Base-by-base conservation (phyloP, 2,329 filamentous ascomycete genomes). In the Botrytis elliptica region DNA sequence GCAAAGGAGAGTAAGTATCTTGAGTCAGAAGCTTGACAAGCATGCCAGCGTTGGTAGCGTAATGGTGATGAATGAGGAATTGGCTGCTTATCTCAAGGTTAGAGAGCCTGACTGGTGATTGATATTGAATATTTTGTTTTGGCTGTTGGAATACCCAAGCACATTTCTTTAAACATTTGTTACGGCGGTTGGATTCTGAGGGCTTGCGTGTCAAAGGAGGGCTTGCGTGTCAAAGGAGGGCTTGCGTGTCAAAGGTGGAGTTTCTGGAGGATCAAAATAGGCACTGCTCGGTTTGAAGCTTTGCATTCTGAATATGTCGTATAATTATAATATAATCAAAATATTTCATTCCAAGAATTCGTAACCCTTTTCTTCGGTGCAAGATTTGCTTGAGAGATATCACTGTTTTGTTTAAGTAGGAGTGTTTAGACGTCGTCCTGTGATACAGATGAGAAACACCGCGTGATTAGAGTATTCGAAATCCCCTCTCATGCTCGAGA, bases 41-140 rank as follows among this genome's bases (percentile, higher is more conserved):
- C 71, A 72, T 68, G 22, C n/a, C 16, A 69, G 63, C 40, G 22
- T 68, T 46, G 40, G 29, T 20, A 69, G 64, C 46, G 29, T 62
- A n/a, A 60, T 69, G n/a, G 57, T 52, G 25, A 60, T 44, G 25
- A 69, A 49, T 33, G 64, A 55, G 8, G 71, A 69, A 14, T 38
- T 73, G 16, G n/a, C 57, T 29, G 66, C 64, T 40, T 73, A 69
- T 18, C 46, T 73, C 10, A 46, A n/a, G 22, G 33, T 22, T 33
- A 55, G 29, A 55, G 29, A 52, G 40, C 40, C 38, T 63, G 20
- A 6, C 22, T 38, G 14, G 25, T 38, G 20, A 9, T 38, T 25
- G 22, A 20, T 64, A 52, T 18, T 65, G 33, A 52, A 18, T 33
- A 9, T 49, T 71, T 55, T 20, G 1, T 36, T 71, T 29, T 49